Evolutionary conservation across 176 grass and related monocot species (phyloP).

Genomic region (Oryza coarctata): DNA sequence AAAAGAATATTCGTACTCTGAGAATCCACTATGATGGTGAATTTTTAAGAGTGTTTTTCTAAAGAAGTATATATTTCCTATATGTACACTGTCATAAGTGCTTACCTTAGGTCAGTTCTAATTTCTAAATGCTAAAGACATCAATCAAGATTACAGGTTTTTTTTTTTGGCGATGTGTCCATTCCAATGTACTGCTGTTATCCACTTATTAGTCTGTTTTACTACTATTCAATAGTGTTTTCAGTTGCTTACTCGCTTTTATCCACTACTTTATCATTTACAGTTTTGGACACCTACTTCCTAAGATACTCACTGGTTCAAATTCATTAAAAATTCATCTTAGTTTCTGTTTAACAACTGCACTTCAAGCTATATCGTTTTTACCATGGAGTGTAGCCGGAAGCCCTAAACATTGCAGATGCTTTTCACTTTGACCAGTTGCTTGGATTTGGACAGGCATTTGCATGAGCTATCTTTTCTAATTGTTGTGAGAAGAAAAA

Average conservation of each 20-base stretch:
- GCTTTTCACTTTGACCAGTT: too few relatives aligned
- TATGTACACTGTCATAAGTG: neutral
- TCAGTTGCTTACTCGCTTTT: neutral
- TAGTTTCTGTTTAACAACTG: too few relatives aligned
- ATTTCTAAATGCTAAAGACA: neutral
- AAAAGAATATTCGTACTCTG: neutral
- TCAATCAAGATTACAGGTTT: neutral
- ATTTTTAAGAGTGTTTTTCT: neutral
- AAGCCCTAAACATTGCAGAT: too few relatives aligned
- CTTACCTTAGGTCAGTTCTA: neutral
- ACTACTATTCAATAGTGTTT: neutral
- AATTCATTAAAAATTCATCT: too few relatives aligned
- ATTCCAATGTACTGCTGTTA: neutral
- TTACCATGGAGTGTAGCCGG: too few relatives aligned
- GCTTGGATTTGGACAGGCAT: too few relatives aligned
- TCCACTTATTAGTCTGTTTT: neutral
- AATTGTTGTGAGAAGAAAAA: too few relatives aligned
- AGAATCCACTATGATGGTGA: neutral
- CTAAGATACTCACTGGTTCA: neutral
- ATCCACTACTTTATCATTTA: neutral
- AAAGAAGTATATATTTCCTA: neutral
- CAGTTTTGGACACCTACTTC: neutral
- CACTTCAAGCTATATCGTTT: too few relatives aligned
- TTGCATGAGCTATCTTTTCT: too few relatives aligned
- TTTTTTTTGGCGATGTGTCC: neutral